A percentile compares a stretch with the other conserved stretches of the same genome.
phyloP scores from a whole-genome alignment of 129 eudicot species.

The Arctium lappa region DNA sequence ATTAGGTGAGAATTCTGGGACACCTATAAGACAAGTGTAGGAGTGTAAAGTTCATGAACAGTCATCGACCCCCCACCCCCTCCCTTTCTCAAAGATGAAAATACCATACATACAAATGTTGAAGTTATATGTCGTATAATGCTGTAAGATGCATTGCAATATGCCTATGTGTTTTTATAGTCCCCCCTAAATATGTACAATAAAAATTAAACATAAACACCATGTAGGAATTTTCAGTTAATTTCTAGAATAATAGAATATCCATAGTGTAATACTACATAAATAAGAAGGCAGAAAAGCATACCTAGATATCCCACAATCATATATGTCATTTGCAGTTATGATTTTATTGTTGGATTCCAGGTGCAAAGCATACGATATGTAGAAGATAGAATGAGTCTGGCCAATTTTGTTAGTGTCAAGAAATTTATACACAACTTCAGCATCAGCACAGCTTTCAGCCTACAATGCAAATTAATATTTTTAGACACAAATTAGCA shows the following conservation, averaged over 20 bases:
- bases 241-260: neutral
- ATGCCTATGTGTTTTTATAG: neutral
- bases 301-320: conserved; percentile 73
- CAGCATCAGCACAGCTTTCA: conserved; percentile 80
- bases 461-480: conserved; percentile 52
- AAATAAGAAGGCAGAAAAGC: conserved; percentile 10
- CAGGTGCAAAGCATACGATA: conserved; percentile 76
- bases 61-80: neutral
- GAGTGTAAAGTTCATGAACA: neutral
- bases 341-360: conserved; percentile 69
- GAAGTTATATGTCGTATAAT: too few relatives aligned
- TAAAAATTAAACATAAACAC: neutral
- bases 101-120: neutral
- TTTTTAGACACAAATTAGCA: neutral
- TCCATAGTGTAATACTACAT: neutral
- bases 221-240: neutral
- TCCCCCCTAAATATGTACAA: neutral
- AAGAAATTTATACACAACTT: conserved; percentile 73
- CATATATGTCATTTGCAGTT: conserved; percentile 76
- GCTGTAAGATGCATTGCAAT: neutral
- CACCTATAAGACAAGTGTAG: neutral
- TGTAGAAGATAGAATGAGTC: conserved; percentile 68
- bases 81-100: neutral
- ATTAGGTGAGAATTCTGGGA: neutral
- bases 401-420: conserved; percentile 75